phyloP scores from a whole-genome alignment of 768 basidiomycete genomes.

The Trametes gibbosa region DNA sequence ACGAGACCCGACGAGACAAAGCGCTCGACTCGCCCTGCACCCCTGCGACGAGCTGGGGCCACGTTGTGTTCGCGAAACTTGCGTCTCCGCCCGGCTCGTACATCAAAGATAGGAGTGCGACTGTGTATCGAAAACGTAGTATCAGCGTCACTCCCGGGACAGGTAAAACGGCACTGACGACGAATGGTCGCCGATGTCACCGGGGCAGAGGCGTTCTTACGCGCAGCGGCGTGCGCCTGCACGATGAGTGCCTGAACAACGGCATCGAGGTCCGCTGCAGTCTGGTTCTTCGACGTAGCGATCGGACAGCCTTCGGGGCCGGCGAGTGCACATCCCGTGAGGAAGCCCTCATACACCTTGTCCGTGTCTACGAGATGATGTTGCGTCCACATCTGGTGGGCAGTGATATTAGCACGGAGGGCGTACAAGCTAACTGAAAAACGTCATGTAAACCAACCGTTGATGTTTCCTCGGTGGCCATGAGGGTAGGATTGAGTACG shows the following conservation, averaged over 20 bases:
- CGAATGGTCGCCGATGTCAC: constrained; percentile 7
- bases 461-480: not conserved
- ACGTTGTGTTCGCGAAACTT: constrained; percentile 4
- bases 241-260: constrained; percentile 1
- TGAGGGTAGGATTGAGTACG: constrained; percentile 1
- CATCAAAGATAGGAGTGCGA: not conserved
- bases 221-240: constrained; percentile 7
- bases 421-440: too few relatives aligned
- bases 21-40: not conserved
- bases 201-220: not conserved
- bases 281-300: not conserved
- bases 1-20: not conserved
- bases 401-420: not conserved
- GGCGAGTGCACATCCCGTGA: constrained; percentile 15
- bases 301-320: constrained; percentile 6
- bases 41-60: not conserved
- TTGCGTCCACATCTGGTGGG: not conserved
- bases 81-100: not conserved
- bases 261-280: constrained; percentile 4
- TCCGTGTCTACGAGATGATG: not conserved
- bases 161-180: not conserved
- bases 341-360: constrained; percentile 5
- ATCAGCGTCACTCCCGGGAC: not conserved
- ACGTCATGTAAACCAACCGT: not conserved
- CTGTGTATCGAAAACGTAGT: not conserved